Evolutionary conservation across 441 rosid species (phyloP), one percentile per base, ranked within the genome.

Genomic region (Theobroma grandiflorum): DNA sequence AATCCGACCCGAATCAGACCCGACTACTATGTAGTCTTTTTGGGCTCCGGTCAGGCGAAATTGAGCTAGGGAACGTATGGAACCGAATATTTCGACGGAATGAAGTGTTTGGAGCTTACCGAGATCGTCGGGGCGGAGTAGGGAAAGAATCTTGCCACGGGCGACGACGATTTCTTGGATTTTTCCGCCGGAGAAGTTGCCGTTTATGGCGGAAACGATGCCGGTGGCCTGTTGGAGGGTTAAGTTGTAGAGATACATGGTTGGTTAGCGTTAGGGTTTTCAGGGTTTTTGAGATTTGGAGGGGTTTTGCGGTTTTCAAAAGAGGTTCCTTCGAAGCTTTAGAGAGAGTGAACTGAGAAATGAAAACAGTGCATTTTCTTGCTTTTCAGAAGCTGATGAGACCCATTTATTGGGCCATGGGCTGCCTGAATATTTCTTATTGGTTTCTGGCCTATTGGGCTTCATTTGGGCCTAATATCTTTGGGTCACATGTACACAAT

Each of bases 151-250:
- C 86, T 96, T 95, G 8, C 99, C 98, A n/a, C 98, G 97, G 31
- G 99, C 99, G 22, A 96, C 96, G 33, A 90, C 98, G 61, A 96
- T 94, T 85, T 96, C 99, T 69, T 94, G 98, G 55, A 85, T 40
- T 84, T 93, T 96, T 40, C 94, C 94, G 78, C 98, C 98, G 80
- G 98, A 91, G 91, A 96, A 95, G 88, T 88, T 93, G 45, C 98
- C 98, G 47, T 94, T 96, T 63, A 93, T 91, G 26, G 99, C 98
- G 83, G 88, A 84, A 18, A 88, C 82, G 62, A 96, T 86, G 84
- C 98, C 99, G 8, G 98, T 96, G 79, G 99, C 91, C 71, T 93
- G 97, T 33, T 96, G 99, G 26, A 96, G 95, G 6, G 98, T 95
- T 50, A 96, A 94, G 74, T 88, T 91, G 89, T 95, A 96, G 49